Percentiles rank a stretch among this genome's conserved stretches.
phyloP scores from a whole-genome alignment of 352 stramenopile genomes.

The Phytophthora litchii region DNA sequence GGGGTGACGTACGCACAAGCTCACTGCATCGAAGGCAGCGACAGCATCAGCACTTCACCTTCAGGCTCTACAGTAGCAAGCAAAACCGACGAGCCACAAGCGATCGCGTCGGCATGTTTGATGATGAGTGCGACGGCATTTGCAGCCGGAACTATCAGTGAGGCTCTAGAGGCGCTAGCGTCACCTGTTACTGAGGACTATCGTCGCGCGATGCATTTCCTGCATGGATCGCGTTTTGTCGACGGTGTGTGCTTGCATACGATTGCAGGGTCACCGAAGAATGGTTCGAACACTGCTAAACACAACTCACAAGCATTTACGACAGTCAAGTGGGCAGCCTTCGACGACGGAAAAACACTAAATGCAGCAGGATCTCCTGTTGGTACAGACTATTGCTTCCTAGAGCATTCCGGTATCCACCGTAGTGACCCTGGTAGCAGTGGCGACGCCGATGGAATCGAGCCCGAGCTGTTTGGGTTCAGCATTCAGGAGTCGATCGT shows the following conservation, averaged over 20 bases:
- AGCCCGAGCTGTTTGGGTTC: conserved; percentile 56
- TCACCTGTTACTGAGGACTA: conserved; percentile 73
- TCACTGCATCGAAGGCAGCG: conserved; percentile 54
- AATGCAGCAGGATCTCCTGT: conserved; percentile 35
- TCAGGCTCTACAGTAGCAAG: conserved; percentile 7
- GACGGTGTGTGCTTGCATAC: conserved; percentile 67
- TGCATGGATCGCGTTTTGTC: conserved; percentile 63
- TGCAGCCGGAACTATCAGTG: conserved; percentile 59
- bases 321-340: conserved; percentile 81
- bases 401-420: conserved; percentile 72
- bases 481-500: conserved; percentile 72
- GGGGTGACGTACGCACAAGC: conserved; percentile 69
- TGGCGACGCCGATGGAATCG: conserved; percentile 4
- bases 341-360: conserved; percentile 49
- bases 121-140: conserved; percentile 67
- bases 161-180: conserved; percentile 69
- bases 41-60: conserved; percentile 1
- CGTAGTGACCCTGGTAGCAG: not conserved
- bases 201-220: conserved; percentile 65
- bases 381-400: conserved; percentile 78
- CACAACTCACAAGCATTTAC: conserved; percentile 55
- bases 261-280: conserved; percentile 32
- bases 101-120: conserved; percentile 46
- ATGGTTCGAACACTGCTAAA: not conserved
- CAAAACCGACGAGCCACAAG: conserved; percentile 6